Conservation (phyloP, 352 stramenopile genomes). For the Pythium rhizo-oryzae region DNA sequence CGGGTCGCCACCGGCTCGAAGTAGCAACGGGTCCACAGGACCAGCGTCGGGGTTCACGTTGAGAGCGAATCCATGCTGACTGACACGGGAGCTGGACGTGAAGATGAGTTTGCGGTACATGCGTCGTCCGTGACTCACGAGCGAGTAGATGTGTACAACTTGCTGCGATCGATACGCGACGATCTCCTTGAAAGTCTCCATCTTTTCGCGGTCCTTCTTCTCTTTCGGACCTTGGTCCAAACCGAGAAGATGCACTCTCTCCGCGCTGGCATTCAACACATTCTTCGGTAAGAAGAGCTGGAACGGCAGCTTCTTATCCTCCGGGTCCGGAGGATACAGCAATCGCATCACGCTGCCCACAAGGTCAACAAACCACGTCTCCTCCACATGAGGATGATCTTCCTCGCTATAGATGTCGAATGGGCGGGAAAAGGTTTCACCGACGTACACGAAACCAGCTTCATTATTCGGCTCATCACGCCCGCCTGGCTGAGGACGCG, state of each 20-base stretch:
- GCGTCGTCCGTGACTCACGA: constrained; percentile 96
- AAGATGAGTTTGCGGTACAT: constrained; percentile 98
- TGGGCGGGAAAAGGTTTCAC: constrained; percentile 57
- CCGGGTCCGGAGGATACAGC: constrained; percentile 72
- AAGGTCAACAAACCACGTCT: constrained; percentile 78
- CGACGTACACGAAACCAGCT: constrained; percentile 62
- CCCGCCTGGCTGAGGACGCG: constrained; percentile 21
- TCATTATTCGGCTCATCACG: constrained; percentile 28
- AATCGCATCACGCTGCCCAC: constrained; percentile 60
- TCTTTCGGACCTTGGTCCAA: constrained; percentile 73
- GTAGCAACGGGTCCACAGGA: constrained; percentile 58
- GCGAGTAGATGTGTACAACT: constrained; percentile 96
- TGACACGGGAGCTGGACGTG: constrained; percentile 95
- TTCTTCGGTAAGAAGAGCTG: constrained; percentile 69
- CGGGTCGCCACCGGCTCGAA: constrained; percentile 68
- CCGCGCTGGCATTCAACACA: constrained; percentile 48
- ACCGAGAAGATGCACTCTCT: constrained; percentile 57
- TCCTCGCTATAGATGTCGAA: constrained; percentile 86
- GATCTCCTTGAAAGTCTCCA: constrained; percentile 97
- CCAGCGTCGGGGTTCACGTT: constrained; percentile 63
- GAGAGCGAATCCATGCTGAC: constrained; percentile 91
- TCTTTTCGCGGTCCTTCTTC: constrained; percentile 73
- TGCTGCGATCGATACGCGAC: constrained; percentile 92
- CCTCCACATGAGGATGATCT: constrained; percentile 61
- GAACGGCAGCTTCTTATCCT: constrained; percentile 84